Base-by-base conservation (phyloP, 1,284 basidiomycete genomes). In the Apiotrichum montevideense region DNA sequence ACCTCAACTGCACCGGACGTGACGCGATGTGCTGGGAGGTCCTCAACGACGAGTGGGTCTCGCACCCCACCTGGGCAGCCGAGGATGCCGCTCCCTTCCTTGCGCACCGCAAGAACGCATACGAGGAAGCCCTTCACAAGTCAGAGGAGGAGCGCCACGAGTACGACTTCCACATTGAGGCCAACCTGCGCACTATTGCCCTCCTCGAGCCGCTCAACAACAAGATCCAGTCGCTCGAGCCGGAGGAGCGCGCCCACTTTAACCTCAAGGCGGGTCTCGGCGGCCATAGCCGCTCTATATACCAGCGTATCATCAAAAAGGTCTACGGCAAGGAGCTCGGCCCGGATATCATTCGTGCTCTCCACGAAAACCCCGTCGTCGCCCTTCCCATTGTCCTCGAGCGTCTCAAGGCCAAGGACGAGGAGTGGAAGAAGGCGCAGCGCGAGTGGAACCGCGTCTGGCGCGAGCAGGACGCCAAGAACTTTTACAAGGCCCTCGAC, bases 81-180 rank as follows among this genome's bases (percentile, higher is more conserved):
- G 97, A 95, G 59, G 96, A 98, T 68, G 91, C 96, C 65, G 84
- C 89, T 1, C 90, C 90, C 1, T 98, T 98, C 78, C 84, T 92
- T 57, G 84, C 94, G 5, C 92, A 97, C 78, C 95, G 95, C 81
- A 98, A 98, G 80, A 99, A 97, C 74, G 83, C 86, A 3, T 98
- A 90, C 74, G 96, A 98, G 77, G 94, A 98, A 69, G 90, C 90
- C 0, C 81, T 98, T 56, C 94, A 98, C 79, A 90, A 90, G 74
- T 88, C 90, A 66, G 96, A 99, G 75, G 96, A 99, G 74, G 96
- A 99, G 75, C 85, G 96, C 33, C 92, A 98, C 79, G 96, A 98
- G 77, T 98, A 94, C 76, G 93, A 97, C 70, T 95, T 96, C 66
- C 90, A 96, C 70, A 86, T 98, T 52, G 93, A 98, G 72, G 92